Evolutionary conservation across 129 eudicot species (phyloP), one percentile per base, ranked within the genome.

Genomic region (Tagetes patula): DNA sequence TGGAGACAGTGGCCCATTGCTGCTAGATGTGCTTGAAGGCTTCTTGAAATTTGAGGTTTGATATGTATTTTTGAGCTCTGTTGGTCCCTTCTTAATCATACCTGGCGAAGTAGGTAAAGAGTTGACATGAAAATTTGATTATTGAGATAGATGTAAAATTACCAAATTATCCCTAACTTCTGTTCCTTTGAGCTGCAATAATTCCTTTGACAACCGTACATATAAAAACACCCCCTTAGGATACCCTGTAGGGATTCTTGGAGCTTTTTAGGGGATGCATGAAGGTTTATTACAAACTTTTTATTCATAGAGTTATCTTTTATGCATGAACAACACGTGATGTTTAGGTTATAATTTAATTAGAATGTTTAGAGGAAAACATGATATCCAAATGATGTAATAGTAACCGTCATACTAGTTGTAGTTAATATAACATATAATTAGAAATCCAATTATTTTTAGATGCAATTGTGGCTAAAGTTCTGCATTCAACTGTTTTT

Each of bases 11-110:
- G 91, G 96, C 46, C 99, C 99, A 10, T 83, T 94, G 83, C 91
- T 94, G 61, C 67, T 94, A 84, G 96, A 94, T 80, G 99, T 94
- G 54, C 97, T 94, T 78, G 99, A 88, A 80, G 98, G 98, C 54
- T 94, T 94, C 85, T 83, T 94, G 85, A 94, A 94, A 80, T 90
- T 82, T 41, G 97, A 90, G 99, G 96, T 93, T 27, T 64, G 82
- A 58, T 79, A 33, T 47, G 14, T 6, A 31, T n/a, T 14, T 32
- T 59, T 33, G 40, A 59, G 33, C 20, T 59, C 2, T 33, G 3
- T 59, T 9, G 65, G n/a, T 33, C 7, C 4, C 1, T 32, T 58
- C 3, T 32, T 32, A 33, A 27, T 58, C 40, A 32, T 6, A 58
- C 8, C 3, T 4, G 13, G 65, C 9, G 4, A 31, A 31, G 64